These are phyloP conservation scores for Bacidia gigantensis DNA, from an alignment of 495 filamentous ascomycete species.

Conservation along the genomic window DNA sequence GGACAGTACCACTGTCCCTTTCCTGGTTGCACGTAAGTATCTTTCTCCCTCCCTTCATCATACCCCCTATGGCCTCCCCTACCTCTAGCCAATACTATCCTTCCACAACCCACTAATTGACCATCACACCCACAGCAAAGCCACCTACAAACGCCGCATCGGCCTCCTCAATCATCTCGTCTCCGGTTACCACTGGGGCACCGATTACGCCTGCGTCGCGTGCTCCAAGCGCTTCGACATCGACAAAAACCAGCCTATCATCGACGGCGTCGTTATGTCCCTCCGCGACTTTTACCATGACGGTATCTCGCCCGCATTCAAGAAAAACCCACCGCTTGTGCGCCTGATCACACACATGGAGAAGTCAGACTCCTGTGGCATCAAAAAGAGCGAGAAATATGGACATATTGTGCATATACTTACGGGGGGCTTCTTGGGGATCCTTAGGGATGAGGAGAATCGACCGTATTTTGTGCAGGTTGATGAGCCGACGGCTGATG, in stretches of 20 bases:
- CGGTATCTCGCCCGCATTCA: conserved; percentile 22
- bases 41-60: not conserved
- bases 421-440: conserved; percentile 34
- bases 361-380: conserved; percentile 28
- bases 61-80: not conserved
- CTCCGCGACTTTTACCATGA: not conserved
- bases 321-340: conserved; percentile 12
- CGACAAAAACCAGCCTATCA: conserved; percentile 19
- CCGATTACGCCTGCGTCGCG: conserved; percentile 24
- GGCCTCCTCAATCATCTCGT: conserved; percentile 16
- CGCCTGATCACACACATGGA: conserved; percentile 37
- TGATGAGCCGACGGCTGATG: conserved; percentile 4
- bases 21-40: conserved; percentile 15
- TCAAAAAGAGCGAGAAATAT: conserved; percentile 25
- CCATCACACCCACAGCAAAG: conserved; percentile 7
- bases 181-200: conserved; percentile 10
- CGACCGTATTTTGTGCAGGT: conserved; percentile 18
- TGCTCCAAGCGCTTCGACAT: conserved; percentile 35
- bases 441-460: conserved; percentile 18
- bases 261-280: not conserved
- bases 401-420: conserved; percentile 32
- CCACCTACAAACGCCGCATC: conserved; percentile 7
- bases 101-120: not conserved
- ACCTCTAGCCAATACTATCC: not conserved
- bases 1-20: conserved; percentile 16